Percentiles rank a stretch among this genome's conserved stretches.
Conservation (phyloP, 306 rosid genomes). For the Sesbania bispinosa region DNA sequence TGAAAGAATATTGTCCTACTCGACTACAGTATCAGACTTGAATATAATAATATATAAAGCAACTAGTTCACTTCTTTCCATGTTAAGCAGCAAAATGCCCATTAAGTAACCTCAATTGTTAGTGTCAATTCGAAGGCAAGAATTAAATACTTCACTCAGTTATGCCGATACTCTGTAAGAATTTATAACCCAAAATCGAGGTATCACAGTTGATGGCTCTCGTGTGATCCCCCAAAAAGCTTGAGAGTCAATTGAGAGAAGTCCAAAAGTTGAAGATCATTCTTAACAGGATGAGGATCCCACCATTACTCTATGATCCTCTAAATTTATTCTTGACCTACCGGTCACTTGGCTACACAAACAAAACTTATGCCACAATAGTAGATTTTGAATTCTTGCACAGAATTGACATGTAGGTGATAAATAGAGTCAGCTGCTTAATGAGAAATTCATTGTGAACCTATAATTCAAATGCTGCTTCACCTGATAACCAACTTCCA, state of each 20-base stretch:
- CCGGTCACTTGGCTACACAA: slow-evolving; percentile 8
- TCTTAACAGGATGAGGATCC: background rate
- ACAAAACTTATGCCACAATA: slow-evolving; percentile 1
- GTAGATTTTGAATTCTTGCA: slow-evolving; percentile 9
- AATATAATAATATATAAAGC: no score
- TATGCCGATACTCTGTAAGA: background rate
- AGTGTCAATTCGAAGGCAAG: background rate
- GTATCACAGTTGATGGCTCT: background rate
- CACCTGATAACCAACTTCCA: slow-evolving; percentile 27
- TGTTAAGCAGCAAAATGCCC: background rate
- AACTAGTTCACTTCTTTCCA: no score
- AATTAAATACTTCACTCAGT: background rate
- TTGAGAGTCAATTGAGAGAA: background rate
- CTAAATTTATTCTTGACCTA: slow-evolving; percentile 1
- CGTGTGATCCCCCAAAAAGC: background rate
- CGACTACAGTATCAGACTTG: no score
- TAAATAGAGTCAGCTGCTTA: background rate
- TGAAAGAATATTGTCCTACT: no score
- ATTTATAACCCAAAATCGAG: background rate
- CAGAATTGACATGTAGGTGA: background rate
- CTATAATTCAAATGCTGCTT: slow-evolving; percentile 20
- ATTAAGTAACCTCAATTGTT: background rate
- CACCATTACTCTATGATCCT: background rate
- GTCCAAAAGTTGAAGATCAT: background rate
- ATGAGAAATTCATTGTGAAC: background rate